Base-by-base conservation (phyloP, 805 yeast genomes). In the Candida railenensis region DNA sequence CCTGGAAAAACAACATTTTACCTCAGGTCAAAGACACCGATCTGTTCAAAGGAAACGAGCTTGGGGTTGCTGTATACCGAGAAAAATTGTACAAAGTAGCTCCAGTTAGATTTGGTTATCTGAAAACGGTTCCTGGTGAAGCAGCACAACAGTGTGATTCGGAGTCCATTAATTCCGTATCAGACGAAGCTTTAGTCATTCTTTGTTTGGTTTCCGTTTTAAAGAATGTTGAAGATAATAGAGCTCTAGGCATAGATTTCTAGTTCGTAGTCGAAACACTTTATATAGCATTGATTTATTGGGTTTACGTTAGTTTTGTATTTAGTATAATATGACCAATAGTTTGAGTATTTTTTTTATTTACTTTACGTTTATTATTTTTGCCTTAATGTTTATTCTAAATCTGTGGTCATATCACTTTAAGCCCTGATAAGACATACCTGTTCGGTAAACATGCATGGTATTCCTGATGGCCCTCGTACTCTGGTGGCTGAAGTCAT, bases 101-200 rank as follows among this genome's bases (percentile, higher is more conserved):
- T 25, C 30, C 30, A 19, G 21, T n/a, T 15, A 20, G 22, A 15
- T 36, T 19, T 20, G 12, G 39, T 8, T 20, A 12, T 22, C 22
- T 7, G 39, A 4, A 20, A 16, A 20, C 4, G 12, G 8, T 18
- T 16, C 14, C n/a, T n/a, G n/a, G n/a, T n/a, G n/a, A n/a, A n/a
- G n/a, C 8, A 18, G 14, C 4, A 4, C 8, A 18, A 14, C 20
- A 36, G 22, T 11, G 18, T 5, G 22, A 36, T 12, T 19, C 22
- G 39, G 39, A 36, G 12, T 36, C 39, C 4, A 19, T 36, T 19
- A 36, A 36, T 19, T 36, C 39, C 12, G 39, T 36, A 5, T 36
- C 39, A 15, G 39, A 36, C 7, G 22, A 36, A 4, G 18, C 22
- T 14, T 36, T 36, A 22, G 39, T 36, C 14, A 4, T 18, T 18